Conservation (phyloP, 257 asterid species). For the Penstemon newberryi region DNA sequence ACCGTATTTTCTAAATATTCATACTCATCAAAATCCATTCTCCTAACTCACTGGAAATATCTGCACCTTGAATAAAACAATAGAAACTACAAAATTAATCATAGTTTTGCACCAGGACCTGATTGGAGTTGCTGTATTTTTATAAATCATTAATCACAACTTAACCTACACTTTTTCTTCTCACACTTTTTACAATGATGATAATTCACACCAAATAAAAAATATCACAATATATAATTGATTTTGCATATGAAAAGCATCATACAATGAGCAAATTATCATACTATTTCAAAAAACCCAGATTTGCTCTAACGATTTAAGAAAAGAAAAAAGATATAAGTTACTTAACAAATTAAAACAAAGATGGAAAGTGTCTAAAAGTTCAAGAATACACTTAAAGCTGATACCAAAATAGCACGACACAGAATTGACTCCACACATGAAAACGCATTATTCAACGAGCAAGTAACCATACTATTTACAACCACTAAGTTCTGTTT, state of each 20-base stretch:
- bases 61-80: constrained; percentile 23
- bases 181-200: background rate
- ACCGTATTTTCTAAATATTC: constrained; percentile 52
- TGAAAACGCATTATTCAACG: too few species aligned
- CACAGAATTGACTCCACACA: too few species aligned
- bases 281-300: constrained; percentile 29
- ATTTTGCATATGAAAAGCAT: constrained; percentile 13
- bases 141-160: background rate
- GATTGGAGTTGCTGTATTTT: background rate
- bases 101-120: background rate
- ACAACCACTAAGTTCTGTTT: too few species aligned
- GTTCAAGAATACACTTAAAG: too few species aligned
- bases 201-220: background rate
- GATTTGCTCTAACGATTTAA: constrained; percentile 6
- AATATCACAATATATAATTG: constrained; percentile 12
- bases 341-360: background rate
- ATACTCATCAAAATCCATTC: constrained; percentile 63
- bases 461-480: too few species aligned
- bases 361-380: too few species aligned
- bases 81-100: constrained; percentile 7
- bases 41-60: background rate
- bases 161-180: background rate
- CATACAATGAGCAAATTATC: background rate
- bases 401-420: too few species aligned
- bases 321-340: background rate